Conservation (phyloP, 2,329 filamentous ascomycete species). For the Cladophialophora immunda region DNA sequence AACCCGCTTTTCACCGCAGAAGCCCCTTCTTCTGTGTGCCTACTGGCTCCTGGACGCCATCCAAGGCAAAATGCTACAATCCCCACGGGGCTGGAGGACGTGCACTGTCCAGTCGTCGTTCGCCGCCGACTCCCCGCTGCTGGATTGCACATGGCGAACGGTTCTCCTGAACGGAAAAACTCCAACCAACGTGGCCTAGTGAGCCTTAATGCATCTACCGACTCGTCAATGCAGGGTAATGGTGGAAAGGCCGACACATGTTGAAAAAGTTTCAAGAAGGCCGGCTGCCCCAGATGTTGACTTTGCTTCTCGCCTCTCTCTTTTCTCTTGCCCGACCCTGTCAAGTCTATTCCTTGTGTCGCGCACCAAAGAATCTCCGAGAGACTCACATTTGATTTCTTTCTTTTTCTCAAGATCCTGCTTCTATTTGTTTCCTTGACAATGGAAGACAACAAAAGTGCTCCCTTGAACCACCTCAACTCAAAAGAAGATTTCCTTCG, state of each 20-base stretch:
- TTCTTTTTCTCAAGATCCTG: not conserved
- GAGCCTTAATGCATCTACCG: not conserved
- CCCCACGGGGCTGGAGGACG: constrained; percentile 1
- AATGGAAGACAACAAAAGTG: constrained; percentile 18
- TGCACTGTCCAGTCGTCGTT: not conserved
- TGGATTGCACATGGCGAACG: not conserved
- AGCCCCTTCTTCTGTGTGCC: not conserved
- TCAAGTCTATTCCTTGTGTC: not conserved
- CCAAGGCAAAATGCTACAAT: not conserved
- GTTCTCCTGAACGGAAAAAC: not conserved
- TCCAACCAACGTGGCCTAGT: not conserved
- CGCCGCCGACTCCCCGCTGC: not conserved
- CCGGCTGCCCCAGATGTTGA: not conserved
- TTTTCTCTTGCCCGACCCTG: not conserved
- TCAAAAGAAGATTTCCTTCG: constrained; percentile 26
- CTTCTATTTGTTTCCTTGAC: not conserved
- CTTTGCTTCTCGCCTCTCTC: not conserved
- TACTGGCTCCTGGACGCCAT: constrained; percentile 2
- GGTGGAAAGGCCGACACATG: not conserved
- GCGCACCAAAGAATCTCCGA: not conserved
- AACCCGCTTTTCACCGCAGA: constrained; percentile 4
- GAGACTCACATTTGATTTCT: not conserved
- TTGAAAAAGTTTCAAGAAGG: not conserved
- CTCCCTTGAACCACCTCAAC: constrained; percentile 16
- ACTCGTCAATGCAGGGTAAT: not conserved